Percentiles rank a stretch among this genome's conserved stretches.
These are phyloP conservation scores for Jasminum sambac DNA, from an alignment of 257 asterid species.

Conservation along the genomic window DNA sequence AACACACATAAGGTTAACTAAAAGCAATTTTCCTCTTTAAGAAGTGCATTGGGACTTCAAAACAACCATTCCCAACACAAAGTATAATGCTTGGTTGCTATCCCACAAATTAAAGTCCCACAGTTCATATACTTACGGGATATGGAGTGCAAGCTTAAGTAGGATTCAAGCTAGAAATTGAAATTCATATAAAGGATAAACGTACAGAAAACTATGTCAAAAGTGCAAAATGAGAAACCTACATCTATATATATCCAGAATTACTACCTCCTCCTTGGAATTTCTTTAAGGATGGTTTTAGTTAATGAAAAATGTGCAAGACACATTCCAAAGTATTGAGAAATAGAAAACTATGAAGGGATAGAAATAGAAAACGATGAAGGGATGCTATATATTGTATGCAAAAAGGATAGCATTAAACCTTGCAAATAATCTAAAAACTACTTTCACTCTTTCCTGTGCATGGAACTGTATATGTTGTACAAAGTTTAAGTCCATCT, in stretches of 20 bases:
- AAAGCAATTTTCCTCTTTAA: too few species aligned
- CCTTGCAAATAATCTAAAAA: conserved; percentile 7
- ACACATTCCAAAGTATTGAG: neutral
- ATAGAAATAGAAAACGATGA: too few species aligned
- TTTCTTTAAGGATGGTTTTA: conserved; percentile 7
- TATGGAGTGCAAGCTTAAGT: neutral
- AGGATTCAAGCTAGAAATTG: conserved; percentile 1
- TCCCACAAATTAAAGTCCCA: conserved; percentile 8
- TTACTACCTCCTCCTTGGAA: neutral
- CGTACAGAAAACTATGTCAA: neutral
- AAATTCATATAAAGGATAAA: neutral
- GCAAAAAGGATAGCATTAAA: conserved; percentile 13
- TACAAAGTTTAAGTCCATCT: neutral
- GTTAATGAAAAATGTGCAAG: neutral
- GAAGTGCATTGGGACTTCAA: too few species aligned
- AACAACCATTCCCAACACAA: too few species aligned
- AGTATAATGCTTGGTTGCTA: conserved; percentile 4
- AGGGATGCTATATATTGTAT: neutral
- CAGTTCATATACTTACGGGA: neutral
- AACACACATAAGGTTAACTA: too few species aligned
- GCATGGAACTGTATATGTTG: neutral
- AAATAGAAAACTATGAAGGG: conserved; percentile 2
- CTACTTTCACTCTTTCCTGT: conserved; percentile 9
- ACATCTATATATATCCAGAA: neutral
- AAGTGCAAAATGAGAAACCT: conserved; percentile 18